Evolutionary conservation across 805 yeast species (phyloP).

Genomic region (Scheffersomyces lignosus): DNA sequence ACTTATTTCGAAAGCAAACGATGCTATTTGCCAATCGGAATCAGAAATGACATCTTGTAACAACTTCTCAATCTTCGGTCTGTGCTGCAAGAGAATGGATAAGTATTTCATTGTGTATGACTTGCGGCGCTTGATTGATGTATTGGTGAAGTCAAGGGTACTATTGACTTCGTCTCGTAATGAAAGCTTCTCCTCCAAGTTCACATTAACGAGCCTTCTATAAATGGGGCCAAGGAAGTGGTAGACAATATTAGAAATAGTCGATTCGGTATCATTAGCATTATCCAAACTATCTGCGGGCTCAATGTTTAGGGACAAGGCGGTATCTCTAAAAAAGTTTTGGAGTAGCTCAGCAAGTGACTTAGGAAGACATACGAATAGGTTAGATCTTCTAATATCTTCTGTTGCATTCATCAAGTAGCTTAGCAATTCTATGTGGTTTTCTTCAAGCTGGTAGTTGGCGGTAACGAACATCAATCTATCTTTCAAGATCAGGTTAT

Average conservation of each 20-base stretch:
- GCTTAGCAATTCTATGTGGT: constrained; percentile 14
- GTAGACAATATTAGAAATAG: constrained; percentile 3
- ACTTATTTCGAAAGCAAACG: constrained; percentile 10
- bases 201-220: background rate
- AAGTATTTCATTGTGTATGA: constrained; percentile 7
- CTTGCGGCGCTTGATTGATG: constrained; percentile 2
- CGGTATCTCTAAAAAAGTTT: constrained; percentile 6
- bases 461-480: constrained; percentile 20
- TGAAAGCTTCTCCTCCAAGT: constrained; percentile 1
- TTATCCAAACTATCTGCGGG: background rate
- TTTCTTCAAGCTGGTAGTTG: constrained; percentile 18
- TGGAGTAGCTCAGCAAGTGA: constrained; percentile 9
- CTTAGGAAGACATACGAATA: constrained; percentile 16
- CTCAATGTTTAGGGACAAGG: no score
- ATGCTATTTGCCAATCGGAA: constrained; percentile 15
- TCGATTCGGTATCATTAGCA: background rate
- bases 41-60: constrained; percentile 6
- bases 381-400: constrained; percentile 7
- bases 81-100: constrained; percentile 9
- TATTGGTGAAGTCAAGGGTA: no score
- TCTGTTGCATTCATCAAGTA: constrained; percentile 11
- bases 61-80: constrained; percentile 1
- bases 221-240: constrained; percentile 6
- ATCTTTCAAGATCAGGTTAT: constrained; percentile 12
- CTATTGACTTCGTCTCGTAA: constrained; percentile 4